These are phyloP conservation scores for Eimeria falciformis DNA, from an alignment of 169 alveolate genomes.

Conservation along the genomic window DNA sequence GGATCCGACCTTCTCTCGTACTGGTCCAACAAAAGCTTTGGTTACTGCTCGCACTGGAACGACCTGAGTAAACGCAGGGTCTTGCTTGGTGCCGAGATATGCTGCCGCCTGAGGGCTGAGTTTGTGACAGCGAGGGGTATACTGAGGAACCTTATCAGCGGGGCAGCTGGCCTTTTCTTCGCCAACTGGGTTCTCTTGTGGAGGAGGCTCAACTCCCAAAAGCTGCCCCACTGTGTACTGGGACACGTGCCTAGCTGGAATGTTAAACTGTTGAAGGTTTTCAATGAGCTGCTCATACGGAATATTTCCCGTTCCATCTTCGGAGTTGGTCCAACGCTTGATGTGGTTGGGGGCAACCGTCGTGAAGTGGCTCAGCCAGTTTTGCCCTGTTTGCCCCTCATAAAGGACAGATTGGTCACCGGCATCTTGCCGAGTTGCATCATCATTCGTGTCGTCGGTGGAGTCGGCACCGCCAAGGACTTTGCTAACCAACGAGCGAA, in stretches of 20 bases:
- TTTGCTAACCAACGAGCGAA: slow-evolving; percentile 67
- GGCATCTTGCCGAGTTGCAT: not conserved
- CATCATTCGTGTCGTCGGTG: not conserved
- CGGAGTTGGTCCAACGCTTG: slow-evolving; percentile 75
- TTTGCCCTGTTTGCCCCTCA: slow-evolving; percentile 9
- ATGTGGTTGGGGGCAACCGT: slow-evolving; percentile 72
- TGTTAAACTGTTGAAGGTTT: slow-evolving; percentile 70
- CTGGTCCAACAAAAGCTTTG: slow-evolving; percentile 70
- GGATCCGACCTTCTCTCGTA: slow-evolving; percentile 20
- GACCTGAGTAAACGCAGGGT: slow-evolving; percentile 43
- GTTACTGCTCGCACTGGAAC: slow-evolving; percentile 70
- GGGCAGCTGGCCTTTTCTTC: slow-evolving; percentile 36
- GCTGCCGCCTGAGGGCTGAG: slow-evolving; percentile 62
- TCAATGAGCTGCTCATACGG: slow-evolving; percentile 74
- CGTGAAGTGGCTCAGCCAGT: slow-evolving; percentile 74
- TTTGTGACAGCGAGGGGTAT: slow-evolving; percentile 64
- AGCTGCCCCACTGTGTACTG: slow-evolving; percentile 59
- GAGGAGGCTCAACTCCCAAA: slow-evolving; percentile 50
- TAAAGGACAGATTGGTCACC: not conserved
- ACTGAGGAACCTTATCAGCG: not conserved
- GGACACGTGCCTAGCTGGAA: slow-evolving; percentile 68
- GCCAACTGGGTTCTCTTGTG: slow-evolving; percentile 20
- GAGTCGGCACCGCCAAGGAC: slow-evolving; percentile 69
- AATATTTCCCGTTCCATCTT: slow-evolving; percentile 68
- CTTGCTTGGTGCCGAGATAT: slow-evolving; percentile 61